These are phyloP conservation scores for Chiua sp. DNA, from an alignment of 1,284 basidiomycete species.

Conservation along the genomic window DNA sequence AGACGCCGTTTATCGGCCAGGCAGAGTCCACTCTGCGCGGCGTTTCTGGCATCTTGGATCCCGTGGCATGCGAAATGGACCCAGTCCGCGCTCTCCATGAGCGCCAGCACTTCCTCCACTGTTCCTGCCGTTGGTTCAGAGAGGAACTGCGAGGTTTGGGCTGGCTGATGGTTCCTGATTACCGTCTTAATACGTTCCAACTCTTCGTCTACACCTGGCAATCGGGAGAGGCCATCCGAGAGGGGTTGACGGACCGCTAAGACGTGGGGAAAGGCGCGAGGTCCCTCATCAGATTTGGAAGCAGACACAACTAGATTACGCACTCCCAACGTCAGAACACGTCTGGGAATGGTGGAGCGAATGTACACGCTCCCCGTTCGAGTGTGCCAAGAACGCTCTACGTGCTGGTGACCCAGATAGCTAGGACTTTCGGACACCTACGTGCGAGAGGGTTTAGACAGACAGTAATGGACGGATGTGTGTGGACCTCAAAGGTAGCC, in stretches of 20 bases:
- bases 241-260: not conserved
- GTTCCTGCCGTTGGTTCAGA: not conserved
- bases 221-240: not conserved
- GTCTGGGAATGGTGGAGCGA: slow-evolving; percentile 22
- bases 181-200: not conserved
- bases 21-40: not conserved
- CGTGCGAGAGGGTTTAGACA: slow-evolving; percentile 69
- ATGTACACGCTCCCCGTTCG: slow-evolving; percentile 33
- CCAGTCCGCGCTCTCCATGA: not conserved
- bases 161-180: not conserved
- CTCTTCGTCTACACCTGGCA: not conserved
- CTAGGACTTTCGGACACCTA: slow-evolving; percentile 72
- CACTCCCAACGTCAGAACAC: slow-evolving; percentile 2
- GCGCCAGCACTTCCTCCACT: not conserved
- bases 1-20: not conserved
- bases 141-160: not conserved
- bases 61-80: not conserved
- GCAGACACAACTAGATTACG: slow-evolving; percentile 15
- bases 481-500: slow-evolving; percentile 60
- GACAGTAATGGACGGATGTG: slow-evolving; percentile 60
- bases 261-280: not conserved
- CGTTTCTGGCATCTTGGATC: not conserved
- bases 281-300: not conserved
- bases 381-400: slow-evolving; percentile 67
- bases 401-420: slow-evolving; percentile 54